Conservation (phyloP, 495 filamentous ascomycete genomes). For the Penicillium mononematosum region DNA sequence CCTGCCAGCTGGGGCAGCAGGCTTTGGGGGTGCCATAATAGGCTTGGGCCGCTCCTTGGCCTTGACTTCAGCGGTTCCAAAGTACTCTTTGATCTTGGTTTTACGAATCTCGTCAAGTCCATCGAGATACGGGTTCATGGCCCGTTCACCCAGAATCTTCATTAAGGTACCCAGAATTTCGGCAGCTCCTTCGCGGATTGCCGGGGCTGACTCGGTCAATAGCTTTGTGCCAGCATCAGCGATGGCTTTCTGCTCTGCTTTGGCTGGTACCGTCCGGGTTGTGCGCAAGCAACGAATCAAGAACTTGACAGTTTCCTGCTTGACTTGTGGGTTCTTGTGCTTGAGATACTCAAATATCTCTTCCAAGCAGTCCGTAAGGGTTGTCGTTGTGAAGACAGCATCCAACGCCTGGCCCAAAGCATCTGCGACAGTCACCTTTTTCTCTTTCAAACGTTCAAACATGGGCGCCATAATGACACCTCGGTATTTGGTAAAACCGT, state of each 20-base stretch:
- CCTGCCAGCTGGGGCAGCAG: slow-evolving; percentile 44
- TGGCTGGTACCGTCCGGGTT: slow-evolving; percentile 77
- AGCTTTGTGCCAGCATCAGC: slow-evolving; percentile 85
- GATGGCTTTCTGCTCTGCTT: slow-evolving; percentile 79
- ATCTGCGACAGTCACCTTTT: slow-evolving; percentile 87
- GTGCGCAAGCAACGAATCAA: slow-evolving; percentile 82
- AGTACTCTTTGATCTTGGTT: slow-evolving; percentile 93
- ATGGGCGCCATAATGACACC: slow-evolving; percentile 77
- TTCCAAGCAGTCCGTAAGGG: slow-evolving; percentile 79
- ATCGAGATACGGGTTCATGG: slow-evolving; percentile 95
- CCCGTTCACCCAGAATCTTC: slow-evolving; percentile 97
- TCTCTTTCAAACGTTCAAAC: slow-evolving; percentile 94
- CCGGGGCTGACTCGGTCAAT: slow-evolving; percentile 82
- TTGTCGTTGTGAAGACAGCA: slow-evolving; percentile 77
- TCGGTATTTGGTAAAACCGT: slow-evolving; percentile 76
- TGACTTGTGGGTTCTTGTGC: slow-evolving; percentile 97
- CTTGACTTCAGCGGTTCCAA: slow-evolving; percentile 88
- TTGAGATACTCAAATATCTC: slow-evolving; percentile 82
- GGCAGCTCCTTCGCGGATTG: slow-evolving; percentile 79
- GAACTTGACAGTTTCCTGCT: slow-evolving; percentile 90
- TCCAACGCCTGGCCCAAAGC: slow-evolving; percentile 83
- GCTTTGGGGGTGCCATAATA: slow-evolving; percentile 62
- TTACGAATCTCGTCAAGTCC: slow-evolving; percentile 95
- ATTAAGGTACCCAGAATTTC: slow-evolving; percentile 92
- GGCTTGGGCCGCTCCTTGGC: slow-evolving; percentile 96